These are phyloP conservation scores for Petunia secreta DNA, from an alignment of 257 asterid species.

Conservation along the genomic window DNA sequence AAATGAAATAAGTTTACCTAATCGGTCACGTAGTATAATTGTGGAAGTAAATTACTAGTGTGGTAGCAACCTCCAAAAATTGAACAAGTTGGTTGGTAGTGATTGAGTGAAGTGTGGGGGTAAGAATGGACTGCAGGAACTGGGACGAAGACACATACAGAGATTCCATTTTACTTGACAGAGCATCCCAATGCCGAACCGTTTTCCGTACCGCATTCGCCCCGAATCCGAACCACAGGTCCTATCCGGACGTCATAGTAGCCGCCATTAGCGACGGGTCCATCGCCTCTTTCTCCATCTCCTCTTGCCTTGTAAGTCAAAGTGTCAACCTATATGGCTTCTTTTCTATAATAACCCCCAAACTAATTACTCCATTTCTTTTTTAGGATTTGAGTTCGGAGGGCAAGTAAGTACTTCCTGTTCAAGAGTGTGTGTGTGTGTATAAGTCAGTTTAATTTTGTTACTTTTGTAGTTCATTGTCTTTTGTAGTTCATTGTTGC, in stretches of 20 bases:
- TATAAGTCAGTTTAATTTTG: too few relatives aligned
- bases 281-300: constrained; percentile 71
- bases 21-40: too few relatives aligned
- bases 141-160: constrained; percentile 84
- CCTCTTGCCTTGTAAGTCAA: constrained; percentile 65
- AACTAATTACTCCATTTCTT: not conserved
- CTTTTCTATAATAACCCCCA: not conserved
- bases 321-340: not conserved
- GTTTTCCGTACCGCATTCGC: constrained; percentile 85
- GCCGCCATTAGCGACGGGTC: constrained; percentile 88
- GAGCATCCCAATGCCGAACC: constrained; percentile 66
- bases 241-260: constrained; percentile 64
- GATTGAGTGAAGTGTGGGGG: not conserved
- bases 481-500: constrained; percentile 55
- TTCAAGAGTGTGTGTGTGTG: constrained; percentile 53
- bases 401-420: not conserved
- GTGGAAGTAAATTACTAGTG: too few relatives aligned
- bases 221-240: constrained; percentile 58
- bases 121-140: constrained; percentile 72
- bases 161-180: constrained; percentile 62
- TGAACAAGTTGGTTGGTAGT: too few relatives aligned
- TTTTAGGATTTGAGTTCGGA: not conserved
- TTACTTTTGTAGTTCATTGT: constrained; percentile 57
- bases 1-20: too few relatives aligned
- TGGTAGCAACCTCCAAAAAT: too few relatives aligned